Evolutionary conservation across 2,329 filamentous ascomycete species (phyloP).

Genomic region (Fusarium siculi): DNA sequence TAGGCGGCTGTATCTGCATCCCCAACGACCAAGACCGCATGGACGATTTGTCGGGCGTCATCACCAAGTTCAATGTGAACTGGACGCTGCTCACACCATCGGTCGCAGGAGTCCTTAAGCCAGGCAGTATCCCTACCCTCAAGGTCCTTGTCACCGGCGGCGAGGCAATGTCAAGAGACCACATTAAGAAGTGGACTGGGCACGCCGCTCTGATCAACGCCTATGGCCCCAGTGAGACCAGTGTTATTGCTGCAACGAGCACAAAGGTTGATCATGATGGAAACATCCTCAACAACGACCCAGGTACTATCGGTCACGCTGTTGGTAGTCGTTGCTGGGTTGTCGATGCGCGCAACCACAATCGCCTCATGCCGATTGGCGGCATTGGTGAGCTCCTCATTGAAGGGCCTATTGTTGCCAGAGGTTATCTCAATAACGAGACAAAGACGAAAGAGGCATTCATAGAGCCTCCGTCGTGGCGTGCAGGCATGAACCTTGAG

Average conservation of each 20-base stretch:
- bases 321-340: slow-evolving; percentile 24
- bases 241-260: slow-evolving; percentile 10
- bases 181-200: slow-evolving; percentile 21
- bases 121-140: slow-evolving; percentile 8
- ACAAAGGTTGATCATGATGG: slow-evolving; percentile 8
- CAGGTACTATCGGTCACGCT: slow-evolving; percentile 12
- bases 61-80: slow-evolving; percentile 21
- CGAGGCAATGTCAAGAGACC: slow-evolving; percentile 22
- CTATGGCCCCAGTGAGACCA: slow-evolving; percentile 27
- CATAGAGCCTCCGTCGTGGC: slow-evolving; percentile 58
- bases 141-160: slow-evolving; percentile 21
- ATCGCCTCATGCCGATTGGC: slow-evolving; percentile 9
- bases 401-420: slow-evolving; percentile 26
- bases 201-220: slow-evolving; percentile 29
- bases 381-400: slow-evolving; percentile 15
- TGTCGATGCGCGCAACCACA: slow-evolving; percentile 6
- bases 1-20: slow-evolving; percentile 32
- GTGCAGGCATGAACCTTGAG: slow-evolving; percentile 29
- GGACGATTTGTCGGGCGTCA: slow-evolving; percentile 18
- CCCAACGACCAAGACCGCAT: slow-evolving; percentile 31
- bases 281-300: neutral
- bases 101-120: slow-evolving; percentile 21
- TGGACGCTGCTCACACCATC: slow-evolving; percentile 35
- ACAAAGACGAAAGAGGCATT: slow-evolving; percentile 23
- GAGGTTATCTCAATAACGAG: slow-evolving; percentile 24